Percentiles rank a stretch among this genome's conserved stretches.
phyloP scores from a whole-genome alignment of 2,329 filamentous ascomycete species.

The Colletotrichum ledebouriae region DNA sequence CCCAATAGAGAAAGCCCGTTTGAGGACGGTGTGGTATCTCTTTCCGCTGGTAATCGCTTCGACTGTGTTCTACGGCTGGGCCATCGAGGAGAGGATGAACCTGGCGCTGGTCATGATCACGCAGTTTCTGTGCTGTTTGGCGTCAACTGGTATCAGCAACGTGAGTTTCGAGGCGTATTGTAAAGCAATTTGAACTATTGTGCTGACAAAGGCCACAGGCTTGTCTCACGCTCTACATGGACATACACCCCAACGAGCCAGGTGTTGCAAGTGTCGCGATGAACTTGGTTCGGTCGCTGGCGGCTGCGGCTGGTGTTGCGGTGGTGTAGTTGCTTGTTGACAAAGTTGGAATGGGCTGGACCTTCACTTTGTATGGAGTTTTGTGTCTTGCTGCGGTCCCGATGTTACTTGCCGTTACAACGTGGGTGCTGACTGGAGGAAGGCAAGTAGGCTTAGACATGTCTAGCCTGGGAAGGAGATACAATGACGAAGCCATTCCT shows the following conservation, averaged over 20 bases:
- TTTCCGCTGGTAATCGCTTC: slow-evolving; percentile 8
- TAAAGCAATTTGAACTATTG: too few relatives aligned
- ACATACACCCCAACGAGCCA: slow-evolving; percentile 8
- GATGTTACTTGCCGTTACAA: slow-evolving; percentile 7
- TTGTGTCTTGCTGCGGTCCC: slow-evolving; percentile 10
- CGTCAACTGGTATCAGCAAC: slow-evolving; percentile 15
- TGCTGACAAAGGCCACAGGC: neutral
- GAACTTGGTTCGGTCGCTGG: slow-evolving; percentile 9
- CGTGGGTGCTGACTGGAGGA: neutral
- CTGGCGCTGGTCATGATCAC: slow-evolving; percentile 5
- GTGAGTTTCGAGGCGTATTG: neutral
- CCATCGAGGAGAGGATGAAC: slow-evolving; percentile 4
- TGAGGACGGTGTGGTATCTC: slow-evolving; percentile 12
- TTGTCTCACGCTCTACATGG: slow-evolving; percentile 16
- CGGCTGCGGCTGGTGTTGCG: slow-evolving; percentile 10
- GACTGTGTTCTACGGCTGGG: slow-evolving; percentile 17
- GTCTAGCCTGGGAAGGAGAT: too few relatives aligned
- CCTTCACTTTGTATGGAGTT: slow-evolving; percentile 9
- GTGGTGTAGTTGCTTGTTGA: slow-evolving; percentile 8
- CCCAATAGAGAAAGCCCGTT: slow-evolving; percentile 13
- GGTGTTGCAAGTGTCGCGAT: slow-evolving; percentile 10
- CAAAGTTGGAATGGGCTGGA: slow-evolving; percentile 7
- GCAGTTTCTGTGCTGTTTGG: slow-evolving; percentile 16
- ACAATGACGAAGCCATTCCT: too few relatives aligned
- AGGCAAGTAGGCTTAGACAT: neutral